phyloP scores from a whole-genome alignment of 345 rosid genomes.

The Euclidium syriacum region DNA sequence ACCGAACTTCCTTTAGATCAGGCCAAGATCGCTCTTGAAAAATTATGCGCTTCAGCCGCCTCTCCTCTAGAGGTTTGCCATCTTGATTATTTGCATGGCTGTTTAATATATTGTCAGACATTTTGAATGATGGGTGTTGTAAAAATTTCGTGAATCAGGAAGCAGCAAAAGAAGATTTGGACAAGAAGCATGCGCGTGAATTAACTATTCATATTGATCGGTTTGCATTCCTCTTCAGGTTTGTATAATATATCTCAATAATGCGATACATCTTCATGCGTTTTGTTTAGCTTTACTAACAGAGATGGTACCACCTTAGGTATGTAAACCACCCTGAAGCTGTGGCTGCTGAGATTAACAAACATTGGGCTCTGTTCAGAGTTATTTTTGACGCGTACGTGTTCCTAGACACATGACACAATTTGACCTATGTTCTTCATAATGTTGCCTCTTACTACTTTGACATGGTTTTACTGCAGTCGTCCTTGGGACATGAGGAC shows the following conservation, averaged over 20 bases:
- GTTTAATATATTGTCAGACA: not conserved
- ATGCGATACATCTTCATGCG: not conserved
- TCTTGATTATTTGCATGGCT: constrained; percentile 14
- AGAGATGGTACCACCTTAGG: constrained; percentile 38
- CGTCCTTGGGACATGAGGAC: constrained; percentile 99
- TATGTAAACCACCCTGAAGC: constrained; percentile 96
- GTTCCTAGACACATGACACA: constrained; percentile 7
- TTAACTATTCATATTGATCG: constrained; percentile 93
- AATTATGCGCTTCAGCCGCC: constrained; percentile 76
- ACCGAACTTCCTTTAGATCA: constrained; percentile 85
- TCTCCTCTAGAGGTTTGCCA: constrained; percentile 75
- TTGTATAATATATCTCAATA: constrained; percentile 16
- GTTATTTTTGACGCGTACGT: constrained; percentile 88
- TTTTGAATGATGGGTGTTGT: not conserved
- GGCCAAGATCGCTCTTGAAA: constrained; percentile 83
- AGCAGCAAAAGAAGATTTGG: constrained; percentile 63
- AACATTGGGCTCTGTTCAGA: constrained; percentile 93
- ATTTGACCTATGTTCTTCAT: constrained; percentile 2
- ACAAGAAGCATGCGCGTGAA: constrained; percentile 86
- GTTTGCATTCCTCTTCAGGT: constrained; percentile 96
- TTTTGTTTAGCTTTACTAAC: constrained; percentile 20
- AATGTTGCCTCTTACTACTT: constrained; percentile 20
- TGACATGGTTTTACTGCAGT: constrained; percentile 41
- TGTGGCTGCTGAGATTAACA: constrained; percentile 86
- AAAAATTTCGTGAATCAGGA: constrained; percentile 49